Evolutionary conservation across 192 early-diverging fungal genomes (phyloP).

Genomic region (Gigaspora rosea): DNA sequence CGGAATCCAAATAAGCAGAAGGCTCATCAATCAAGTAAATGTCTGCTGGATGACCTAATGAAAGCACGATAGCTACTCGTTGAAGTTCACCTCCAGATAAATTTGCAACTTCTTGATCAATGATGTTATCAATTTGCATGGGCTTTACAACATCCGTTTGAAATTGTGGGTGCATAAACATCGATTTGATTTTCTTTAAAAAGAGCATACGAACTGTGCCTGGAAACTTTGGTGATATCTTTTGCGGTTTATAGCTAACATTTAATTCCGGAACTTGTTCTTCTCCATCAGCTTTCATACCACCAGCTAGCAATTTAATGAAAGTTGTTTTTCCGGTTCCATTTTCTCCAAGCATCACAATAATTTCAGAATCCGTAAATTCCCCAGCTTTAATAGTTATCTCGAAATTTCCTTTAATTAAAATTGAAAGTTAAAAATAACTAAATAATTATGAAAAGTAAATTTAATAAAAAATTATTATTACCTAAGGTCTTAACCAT

Average conservation of each 20-base stretch:
- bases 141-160: slow-evolving; percentile 96
- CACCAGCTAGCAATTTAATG: slow-evolving; percentile 90
- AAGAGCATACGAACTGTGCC: slow-evolving; percentile 93
- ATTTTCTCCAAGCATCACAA: slow-evolving; percentile 98
- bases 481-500: slow-evolving; percentile 80
- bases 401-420: slow-evolving; percentile 69
- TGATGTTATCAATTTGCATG: slow-evolving; percentile 86
- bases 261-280: slow-evolving; percentile 80
- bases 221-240: slow-evolving; percentile 93
- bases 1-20: slow-evolving; percentile 96
- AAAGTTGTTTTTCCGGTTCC: slow-evolving; percentile 98
- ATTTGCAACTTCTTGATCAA: slow-evolving; percentile 84
- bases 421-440: neutral
- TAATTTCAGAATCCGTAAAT: slow-evolving; percentile 96
- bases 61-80: slow-evolving; percentile 93
- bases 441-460: neutral
- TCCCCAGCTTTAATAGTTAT: slow-evolving; percentile 75
- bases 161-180: slow-evolving; percentile 93
- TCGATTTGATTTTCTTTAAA: slow-evolving; percentile 79
- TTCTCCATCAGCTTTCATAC: slow-evolving; percentile 74
- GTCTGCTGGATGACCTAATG: slow-evolving; percentile 87
- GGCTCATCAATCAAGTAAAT: slow-evolving; percentile 98
- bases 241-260: slow-evolving; percentile 97
- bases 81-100: slow-evolving; percentile 99
- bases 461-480: neutral